Evolutionary conservation across 768 basidiomycete genomes (phyloP).

Genomic region (Trametes maxima): DNA sequence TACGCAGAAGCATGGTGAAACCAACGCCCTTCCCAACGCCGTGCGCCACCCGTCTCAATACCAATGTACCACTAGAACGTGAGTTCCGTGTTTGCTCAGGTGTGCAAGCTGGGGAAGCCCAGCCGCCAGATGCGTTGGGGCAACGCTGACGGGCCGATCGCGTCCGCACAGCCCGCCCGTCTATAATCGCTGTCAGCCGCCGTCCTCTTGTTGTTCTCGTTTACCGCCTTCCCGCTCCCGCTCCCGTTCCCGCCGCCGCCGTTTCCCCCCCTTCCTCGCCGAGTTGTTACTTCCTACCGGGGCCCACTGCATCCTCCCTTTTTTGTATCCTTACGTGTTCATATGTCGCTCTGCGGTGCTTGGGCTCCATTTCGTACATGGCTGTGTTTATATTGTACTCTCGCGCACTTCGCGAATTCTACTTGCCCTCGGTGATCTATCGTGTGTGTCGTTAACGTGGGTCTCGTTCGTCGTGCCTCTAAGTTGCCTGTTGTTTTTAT

Average conservation of each 20-base stretch:
- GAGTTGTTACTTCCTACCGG: background rate
- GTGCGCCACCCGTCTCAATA: too few species aligned
- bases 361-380: background rate
- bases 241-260: too few species aligned
- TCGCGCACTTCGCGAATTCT: background rate
- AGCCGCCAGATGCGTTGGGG: too few species aligned
- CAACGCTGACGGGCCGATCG: background rate
- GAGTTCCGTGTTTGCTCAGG: background rate
- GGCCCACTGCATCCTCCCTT: background rate
- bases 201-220: background rate
- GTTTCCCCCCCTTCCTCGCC: too few species aligned
- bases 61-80: constrained; percentile 19
- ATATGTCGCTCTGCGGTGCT: constrained; percentile 8
- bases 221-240: background rate
- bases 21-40: background rate
- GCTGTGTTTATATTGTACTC: constrained; percentile 7
- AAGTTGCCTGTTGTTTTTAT: too few species aligned
- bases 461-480: background rate
- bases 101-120: too few species aligned
- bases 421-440: background rate
- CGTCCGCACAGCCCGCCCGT: background rate
- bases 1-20: constrained; percentile 21
- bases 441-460: background rate
- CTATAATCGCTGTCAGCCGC: constrained; percentile 12
- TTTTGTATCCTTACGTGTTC: constrained; percentile 9